Evolutionary conservation across 2,329 filamentous ascomycete species (phyloP), one percentile per base, ranked within the genome.

Genomic region (Rhinocladiella mackenziei): DNA sequence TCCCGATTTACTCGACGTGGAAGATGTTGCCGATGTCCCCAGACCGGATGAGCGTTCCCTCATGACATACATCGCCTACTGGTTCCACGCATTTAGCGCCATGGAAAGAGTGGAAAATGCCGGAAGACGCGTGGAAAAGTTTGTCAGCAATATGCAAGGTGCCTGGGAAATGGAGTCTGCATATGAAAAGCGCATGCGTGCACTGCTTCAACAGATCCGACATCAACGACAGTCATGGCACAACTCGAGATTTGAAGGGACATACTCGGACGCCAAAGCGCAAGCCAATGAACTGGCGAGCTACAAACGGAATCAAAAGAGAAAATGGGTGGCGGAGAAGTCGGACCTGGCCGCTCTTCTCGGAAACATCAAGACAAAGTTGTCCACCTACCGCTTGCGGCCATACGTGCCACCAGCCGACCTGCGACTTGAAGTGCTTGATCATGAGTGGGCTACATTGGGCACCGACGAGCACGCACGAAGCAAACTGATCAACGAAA

Each of bases 1-100:
- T 48, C 92, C 92, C 11, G 87, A 91, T 60, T 74, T 98, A 63
- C 77, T 98, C 47, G 92, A 98, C 65, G 92, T 97, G 10, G 92
- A 98, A 67, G 92, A 98, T 71, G 92, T 98, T 14, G 95, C 88
- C 65, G 92, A 98, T 63, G 91, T 98, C 19, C 78, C 89, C 17
- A 94, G 92, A 69, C 92, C 92, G 17, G 92, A 98, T 64, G 92
- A 98, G 68, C 83, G 88, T 58, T 94, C 86, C 64, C 76, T 98
- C 63, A 98, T 98, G 92, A 98, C 92, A 1, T 98, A 98, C 66
- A 98, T 98, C 59, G 92, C 92, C 54, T 98, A 98, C 73, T 98
- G 92, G 92, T 98, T 98, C 76, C 92, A 98, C 63, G 92, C 92
- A 58, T 98, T 98, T 65, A 97, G 91, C 20, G 91, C 97, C 62